Percentiles rank a stretch among this genome's conserved stretches.
phyloP scores from a whole-genome alignment of 2,329 filamentous ascomycete genomes.

The Helicocarpus griseus region DNA sequence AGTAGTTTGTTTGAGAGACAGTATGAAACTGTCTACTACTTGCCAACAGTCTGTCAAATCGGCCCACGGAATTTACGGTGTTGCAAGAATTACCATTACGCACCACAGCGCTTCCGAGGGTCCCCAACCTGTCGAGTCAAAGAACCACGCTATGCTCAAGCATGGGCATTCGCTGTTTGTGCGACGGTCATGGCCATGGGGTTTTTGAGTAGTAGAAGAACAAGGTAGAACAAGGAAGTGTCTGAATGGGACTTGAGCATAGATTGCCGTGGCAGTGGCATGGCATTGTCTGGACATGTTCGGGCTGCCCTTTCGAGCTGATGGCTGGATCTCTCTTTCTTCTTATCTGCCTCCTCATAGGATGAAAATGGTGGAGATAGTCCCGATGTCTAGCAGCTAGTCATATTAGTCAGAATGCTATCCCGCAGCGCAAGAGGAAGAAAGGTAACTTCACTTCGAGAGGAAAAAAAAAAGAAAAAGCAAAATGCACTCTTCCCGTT shows the following conservation, averaged over 20 bases:
- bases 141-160: slow-evolving; percentile 1
- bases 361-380: not conserved
- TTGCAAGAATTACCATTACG: not conserved
- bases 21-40: not conserved
- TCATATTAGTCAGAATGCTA: not conserved
- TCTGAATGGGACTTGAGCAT: not conserved
- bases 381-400: not conserved
- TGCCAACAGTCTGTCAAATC: not conserved
- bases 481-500: not conserved
- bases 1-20: not conserved
- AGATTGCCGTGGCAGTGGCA: not conserved
- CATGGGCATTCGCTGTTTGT: not conserved
- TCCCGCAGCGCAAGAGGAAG: not conserved
- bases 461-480: not conserved
- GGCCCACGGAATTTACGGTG: not conserved
- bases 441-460: not conserved
- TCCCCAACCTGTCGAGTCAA: not conserved
- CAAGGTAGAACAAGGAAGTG: not conserved
- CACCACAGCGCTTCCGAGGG: not conserved
- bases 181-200: not conserved
- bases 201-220: not conserved
- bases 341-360: not conserved
- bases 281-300: not conserved
- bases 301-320: not conserved
- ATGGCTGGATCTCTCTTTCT: not conserved